These are phyloP conservation scores for Kwoniella mangroviensis DNA, from an alignment of 768 basidiomycete species.

Conservation along the genomic window DNA sequence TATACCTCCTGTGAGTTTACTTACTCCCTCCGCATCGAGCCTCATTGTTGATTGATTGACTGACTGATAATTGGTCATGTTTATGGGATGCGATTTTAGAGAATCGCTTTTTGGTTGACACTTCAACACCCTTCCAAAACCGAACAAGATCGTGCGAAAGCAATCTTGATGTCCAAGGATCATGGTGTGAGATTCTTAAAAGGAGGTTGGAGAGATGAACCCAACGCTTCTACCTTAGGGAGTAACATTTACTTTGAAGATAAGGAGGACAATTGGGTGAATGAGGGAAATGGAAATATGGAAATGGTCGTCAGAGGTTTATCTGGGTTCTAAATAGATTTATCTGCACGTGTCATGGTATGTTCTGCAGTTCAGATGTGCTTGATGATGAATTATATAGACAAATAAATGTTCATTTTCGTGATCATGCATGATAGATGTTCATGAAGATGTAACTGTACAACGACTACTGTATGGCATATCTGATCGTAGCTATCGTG, in stretches of 20 bases:
- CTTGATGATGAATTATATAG: background rate
- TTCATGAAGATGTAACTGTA: too few relatives aligned
- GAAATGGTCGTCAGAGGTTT: constrained; percentile 3
- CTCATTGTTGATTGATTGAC: background rate
- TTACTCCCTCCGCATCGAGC: background rate
- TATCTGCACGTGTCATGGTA: too few relatives aligned
- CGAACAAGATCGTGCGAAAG: constrained; percentile 7
- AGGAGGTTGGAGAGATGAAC: constrained; percentile 4
- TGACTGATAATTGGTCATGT: too few relatives aligned
- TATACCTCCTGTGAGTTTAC: constrained; percentile 9
- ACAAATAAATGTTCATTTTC: background rate
- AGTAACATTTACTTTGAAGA: background rate
- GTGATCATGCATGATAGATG: too few relatives aligned
- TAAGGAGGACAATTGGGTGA: constrained; percentile 3
- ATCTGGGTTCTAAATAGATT: constrained; percentile 8
- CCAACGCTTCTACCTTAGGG: background rate
- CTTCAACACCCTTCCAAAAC: constrained; percentile 1
- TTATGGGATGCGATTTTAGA: background rate
- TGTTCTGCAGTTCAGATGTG: too few relatives aligned
- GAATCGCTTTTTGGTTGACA: background rate
- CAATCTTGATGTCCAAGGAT: constrained; percentile 3
- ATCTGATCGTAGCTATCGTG: too few relatives aligned
- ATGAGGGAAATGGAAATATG: background rate
- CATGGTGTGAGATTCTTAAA: background rate
- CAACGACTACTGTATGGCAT: too few relatives aligned